Base-by-base conservation (phyloP, 2,329 filamentous ascomycete genomes). In the Lachnellula subtilissima region DNA sequence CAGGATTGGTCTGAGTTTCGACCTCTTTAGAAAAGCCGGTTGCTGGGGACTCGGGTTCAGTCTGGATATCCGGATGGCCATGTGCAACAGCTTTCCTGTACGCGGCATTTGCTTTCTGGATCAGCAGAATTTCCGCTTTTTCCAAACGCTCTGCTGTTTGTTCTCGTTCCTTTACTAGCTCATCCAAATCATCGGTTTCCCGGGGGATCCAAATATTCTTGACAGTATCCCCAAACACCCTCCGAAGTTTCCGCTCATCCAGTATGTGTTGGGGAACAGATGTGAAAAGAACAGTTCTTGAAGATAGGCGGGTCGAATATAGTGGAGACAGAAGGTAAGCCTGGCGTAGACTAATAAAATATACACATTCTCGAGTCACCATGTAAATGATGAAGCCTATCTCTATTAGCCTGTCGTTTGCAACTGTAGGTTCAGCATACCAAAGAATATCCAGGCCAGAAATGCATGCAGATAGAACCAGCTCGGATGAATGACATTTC, bases 311-410 rank as follows among this genome's bases (percentile, higher is more conserved):
- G 61, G 77, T 81, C 45, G 84, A 79, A 66, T 87, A 86, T 28
- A 82, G 73, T n/a, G 84, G 84, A 4, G 84, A 84, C 54, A 86
- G 73, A 28, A 85, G 78, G 70, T 87, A 88, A 0, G 85, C 85
- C 72, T 88, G 85, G 54, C 85, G 81, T 53, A 88, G 69, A 60
- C 86, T 87, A 71, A 88, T 85, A 65, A 83, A 86, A 75, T 80
- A 88, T 52, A 88, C 78, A 64, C 78, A 79, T 69, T 88, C 85
- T 50, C 85, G 76, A 17, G 83, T 84, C 48, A 88, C 77, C 65
- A 83, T 83, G 69, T 83, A 86, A 69, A 88, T 80, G 54, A 88
- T 75, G 65, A 87, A 87, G 39, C 74, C 68, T 69, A 32, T 28
- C 11, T 7, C 9, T 28, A 40, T 65, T 50, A 67, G 17, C 43